Evolutionary conservation across 2,329 filamentous ascomycete species (phyloP).

Genomic region (Colletotrichum tropicale): DNA sequence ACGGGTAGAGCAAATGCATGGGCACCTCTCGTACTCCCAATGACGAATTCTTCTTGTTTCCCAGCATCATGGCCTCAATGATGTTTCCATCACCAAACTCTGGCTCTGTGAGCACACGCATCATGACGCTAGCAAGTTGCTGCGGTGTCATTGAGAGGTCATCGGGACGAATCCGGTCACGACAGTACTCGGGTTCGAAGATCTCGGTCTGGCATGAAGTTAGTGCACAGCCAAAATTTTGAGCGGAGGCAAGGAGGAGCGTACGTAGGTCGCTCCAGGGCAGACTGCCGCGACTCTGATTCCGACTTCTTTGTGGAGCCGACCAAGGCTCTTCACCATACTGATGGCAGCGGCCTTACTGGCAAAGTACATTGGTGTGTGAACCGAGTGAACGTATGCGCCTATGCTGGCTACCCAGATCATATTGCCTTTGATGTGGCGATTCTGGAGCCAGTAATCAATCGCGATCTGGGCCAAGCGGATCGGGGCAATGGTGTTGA

Average conservation of each 20-base stretch:
- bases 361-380: constrained; percentile 32
- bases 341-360: constrained; percentile 29
- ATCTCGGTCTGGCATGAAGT: not conserved
- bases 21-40: not conserved
- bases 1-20: not conserved
- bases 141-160: not conserved
- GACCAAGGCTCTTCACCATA: not conserved
- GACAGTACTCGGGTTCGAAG: not conserved
- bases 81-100: constrained; percentile 25
- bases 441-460: constrained; percentile 31
- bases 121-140: constrained; percentile 5
- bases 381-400: constrained; percentile 30
- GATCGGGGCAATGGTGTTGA: constrained; percentile 31
- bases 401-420: constrained; percentile 31
- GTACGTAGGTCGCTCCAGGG: not conserved
- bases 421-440: constrained; percentile 38
- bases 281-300: not conserved
- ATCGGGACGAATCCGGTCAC: not conserved
- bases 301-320: not conserved
- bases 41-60: not conserved
- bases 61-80: constrained; percentile 20
- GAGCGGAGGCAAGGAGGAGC: not conserved
- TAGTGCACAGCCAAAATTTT: not conserved
- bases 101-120: constrained; percentile 5
- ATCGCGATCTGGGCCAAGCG: constrained; percentile 29